Base-by-base conservation (phyloP, 2,329 filamentous ascomycete species). In the Microdochium trichocladiopsis region DNA sequence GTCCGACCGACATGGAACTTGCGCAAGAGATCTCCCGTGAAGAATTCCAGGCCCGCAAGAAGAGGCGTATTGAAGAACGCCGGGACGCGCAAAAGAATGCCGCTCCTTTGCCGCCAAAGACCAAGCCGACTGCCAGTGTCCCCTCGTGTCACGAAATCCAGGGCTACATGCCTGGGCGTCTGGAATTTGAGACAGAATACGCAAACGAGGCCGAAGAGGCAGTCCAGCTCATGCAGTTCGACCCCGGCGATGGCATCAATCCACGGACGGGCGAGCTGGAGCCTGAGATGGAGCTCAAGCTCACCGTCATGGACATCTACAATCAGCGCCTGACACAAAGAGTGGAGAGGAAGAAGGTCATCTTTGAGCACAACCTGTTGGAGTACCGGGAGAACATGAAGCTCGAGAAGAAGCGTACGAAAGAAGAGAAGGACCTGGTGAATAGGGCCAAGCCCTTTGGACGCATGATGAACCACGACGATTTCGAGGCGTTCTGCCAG, bases 301-400 rank as follows among this genome's bases (percentile, higher is more conserved):
- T 97, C 72, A 96, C 91, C 0, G 91, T 99, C 21, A 96, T 99
- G 84, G 91, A 96, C 58, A 95, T 99, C 50, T 99, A 99, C 76
- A 99, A 99, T 65, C 87, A 88, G 53, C 84, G 92, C 4, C 74
- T 99, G 18, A 96, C 92, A 2, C 88, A 92, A 53, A 85, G 94
- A 59, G 93, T 93, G 6, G 93, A 97, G 63, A 82, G 94, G 47
- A 99, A 99, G 71, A 95, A 94, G 72, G 88, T 97, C 50, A 88
- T 99, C 5, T 97, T 99, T 62, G 92, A 97, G 65, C 94, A 99
- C 69, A 88, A 88, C 55, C 76, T 99, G 25, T 77, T 99, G 3
- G 93, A 99, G 52, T 99, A 99, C 64, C 80, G 91, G 56, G 95
- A 96, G 68, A 96, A 96, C 66, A 87, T 82, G 24, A 88, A 90